Conservation (phyloP, 2,329 filamentous ascomycete genomes). For the Pseudofabraea citricarpa region DNA sequence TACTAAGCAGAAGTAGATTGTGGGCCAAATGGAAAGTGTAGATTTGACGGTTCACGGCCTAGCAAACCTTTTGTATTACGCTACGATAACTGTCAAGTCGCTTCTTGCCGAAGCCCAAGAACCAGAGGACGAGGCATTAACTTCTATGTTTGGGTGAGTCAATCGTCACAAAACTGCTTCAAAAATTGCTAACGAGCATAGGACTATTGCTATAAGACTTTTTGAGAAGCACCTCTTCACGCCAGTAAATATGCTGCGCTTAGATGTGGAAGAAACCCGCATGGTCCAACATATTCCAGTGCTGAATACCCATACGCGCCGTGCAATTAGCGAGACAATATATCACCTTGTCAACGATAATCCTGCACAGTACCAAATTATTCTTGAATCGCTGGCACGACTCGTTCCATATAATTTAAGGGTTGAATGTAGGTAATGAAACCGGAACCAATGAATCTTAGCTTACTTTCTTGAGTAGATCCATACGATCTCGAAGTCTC, state of each 20-base stretch:
- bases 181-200: conserved; percentile 16
- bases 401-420: conserved; percentile 44
- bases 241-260: conserved; percentile 33
- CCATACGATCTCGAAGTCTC: conserved; percentile 58
- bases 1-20: no score
- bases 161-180: not conserved
- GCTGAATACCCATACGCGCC: conserved; percentile 50
- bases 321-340: conserved; percentile 56
- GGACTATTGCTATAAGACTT: conserved; percentile 43
- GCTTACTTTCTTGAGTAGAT: conserved; percentile 27
- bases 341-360: conserved; percentile 50
- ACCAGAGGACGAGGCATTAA: no score
- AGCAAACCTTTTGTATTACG: conserved; percentile 30
- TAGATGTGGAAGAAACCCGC: conserved; percentile 17
- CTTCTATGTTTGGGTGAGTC: conserved; percentile 19
- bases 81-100: conserved; percentile 22
- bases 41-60: conserved; percentile 30
- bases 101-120: conserved; percentile 14
- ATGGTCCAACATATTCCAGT: conserved; percentile 37
- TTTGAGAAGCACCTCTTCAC: conserved; percentile 67
- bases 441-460: not conserved
- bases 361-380: conserved; percentile 38
- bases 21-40: conserved; percentile 26
- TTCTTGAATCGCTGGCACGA: conserved; percentile 46
- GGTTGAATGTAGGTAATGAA: conserved; percentile 33